Percentiles rank a stretch among this genome's conserved stretches.
Conservation (phyloP, 116 monocot genomes). For the Iris pallida region DNA sequence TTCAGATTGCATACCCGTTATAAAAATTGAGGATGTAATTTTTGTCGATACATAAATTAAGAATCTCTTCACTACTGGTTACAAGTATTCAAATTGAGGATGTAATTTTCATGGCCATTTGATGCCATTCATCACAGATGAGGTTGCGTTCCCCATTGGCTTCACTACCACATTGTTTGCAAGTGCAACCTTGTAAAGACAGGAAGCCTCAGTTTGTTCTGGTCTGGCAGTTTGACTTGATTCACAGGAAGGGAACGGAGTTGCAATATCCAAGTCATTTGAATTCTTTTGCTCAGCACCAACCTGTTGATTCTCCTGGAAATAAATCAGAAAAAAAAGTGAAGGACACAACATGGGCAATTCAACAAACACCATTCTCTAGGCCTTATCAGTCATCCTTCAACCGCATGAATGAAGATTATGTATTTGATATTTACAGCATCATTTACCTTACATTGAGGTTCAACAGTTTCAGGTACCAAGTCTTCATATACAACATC, state of each 20-base stretch:
- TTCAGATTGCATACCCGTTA: no score
- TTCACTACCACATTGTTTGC: constrained; percentile 37
- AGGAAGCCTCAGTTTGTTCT: constrained; percentile 47
- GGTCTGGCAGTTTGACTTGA: constrained; percentile 41
- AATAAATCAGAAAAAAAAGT: background rate
- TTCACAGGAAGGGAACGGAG: constrained; percentile 24
- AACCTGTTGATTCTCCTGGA: constrained; percentile 23
- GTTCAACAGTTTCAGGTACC: background rate
- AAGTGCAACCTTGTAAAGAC: constrained; percentile 34
- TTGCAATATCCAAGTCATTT: constrained; percentile 19
- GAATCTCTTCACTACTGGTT: no score
- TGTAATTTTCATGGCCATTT: no score
- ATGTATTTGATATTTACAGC: background rate
- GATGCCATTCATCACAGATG: no score
- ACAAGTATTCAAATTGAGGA: no score
- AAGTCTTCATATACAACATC: background rate
- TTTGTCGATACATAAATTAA: no score
- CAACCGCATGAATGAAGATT: background rate
- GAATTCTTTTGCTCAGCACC: constrained; percentile 34
- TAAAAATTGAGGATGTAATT: no score
- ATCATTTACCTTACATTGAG: constrained; percentile 14
- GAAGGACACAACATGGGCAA: background rate
- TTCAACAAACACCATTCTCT: background rate
- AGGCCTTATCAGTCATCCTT: background rate
- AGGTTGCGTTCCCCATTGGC: constrained; percentile 2